phyloP scores from a whole-genome alignment of 257 asterid genomes.

The Penstemon barbatus region DNA sequence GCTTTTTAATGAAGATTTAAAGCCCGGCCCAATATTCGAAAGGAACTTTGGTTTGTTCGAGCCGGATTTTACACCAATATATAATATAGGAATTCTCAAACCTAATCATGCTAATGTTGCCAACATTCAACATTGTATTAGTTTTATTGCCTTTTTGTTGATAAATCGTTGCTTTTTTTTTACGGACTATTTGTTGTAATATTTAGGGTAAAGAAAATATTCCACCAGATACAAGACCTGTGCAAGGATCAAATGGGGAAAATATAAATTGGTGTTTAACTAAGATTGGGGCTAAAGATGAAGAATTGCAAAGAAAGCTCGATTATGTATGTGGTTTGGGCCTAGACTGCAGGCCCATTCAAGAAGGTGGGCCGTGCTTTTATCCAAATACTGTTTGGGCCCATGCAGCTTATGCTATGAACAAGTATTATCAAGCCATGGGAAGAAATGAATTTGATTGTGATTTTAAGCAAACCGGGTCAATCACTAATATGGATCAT shows the following conservation, averaged over 20 bases:
- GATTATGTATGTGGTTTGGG: slow-evolving; percentile 52
- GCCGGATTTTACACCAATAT: slow-evolving; percentile 39
- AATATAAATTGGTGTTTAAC: slow-evolving; percentile 43
- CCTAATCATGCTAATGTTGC: slow-evolving; percentile 28
- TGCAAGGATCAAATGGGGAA: slow-evolving; percentile 23
- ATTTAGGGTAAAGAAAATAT: slow-evolving; percentile 37
- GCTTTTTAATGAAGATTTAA: slow-evolving; percentile 58
- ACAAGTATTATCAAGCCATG: slow-evolving; percentile 37
- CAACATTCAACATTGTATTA: slow-evolving; percentile 18
- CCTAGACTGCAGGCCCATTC: slow-evolving; percentile 40
- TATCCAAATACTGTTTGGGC: slow-evolving; percentile 43
- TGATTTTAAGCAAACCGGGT: slow-evolving; percentile 40
- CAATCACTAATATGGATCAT: slow-evolving; percentile 38
- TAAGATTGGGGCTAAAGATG: slow-evolving; percentile 32
- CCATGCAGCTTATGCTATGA: slow-evolving; percentile 53
- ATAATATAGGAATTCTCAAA: slow-evolving; percentile 52
- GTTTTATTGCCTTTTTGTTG: slow-evolving; percentile 29
- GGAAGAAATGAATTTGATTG: slow-evolving; percentile 40
- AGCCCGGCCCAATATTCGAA: slow-evolving; percentile 68
- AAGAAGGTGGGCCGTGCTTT: slow-evolving; percentile 41
- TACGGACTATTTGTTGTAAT: slow-evolving; percentile 33
- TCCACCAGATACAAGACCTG: slow-evolving; percentile 28
- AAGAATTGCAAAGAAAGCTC: slow-evolving; percentile 40
- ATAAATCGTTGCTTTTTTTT: slow-evolving; percentile 28
- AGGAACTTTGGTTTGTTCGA: slow-evolving; percentile 62